Base-by-base conservation (phyloP, 345 rosid genomes). In the Lepidium aucheri region DNA sequence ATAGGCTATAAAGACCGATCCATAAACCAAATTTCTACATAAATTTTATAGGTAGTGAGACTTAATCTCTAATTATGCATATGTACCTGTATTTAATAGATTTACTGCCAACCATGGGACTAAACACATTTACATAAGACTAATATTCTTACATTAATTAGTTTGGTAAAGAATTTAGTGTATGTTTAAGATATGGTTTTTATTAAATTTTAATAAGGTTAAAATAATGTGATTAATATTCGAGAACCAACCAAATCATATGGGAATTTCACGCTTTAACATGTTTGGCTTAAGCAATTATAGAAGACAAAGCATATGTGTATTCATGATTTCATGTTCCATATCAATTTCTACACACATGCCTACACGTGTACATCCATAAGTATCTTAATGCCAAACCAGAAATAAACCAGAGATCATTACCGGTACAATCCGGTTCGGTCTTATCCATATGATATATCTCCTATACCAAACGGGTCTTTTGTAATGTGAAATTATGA, bases 281-380 rank as follows among this genome's bases (percentile, higher is more conserved):
- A 70, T 70, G 57, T 54, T 70, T 70, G 63, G 57, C 8, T 70
- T 53, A 51, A 45, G 69, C 63, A 63, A 70, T 68, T 49, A 68
- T 70, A 35, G 35, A 70, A 70, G 63, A 70, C 69, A 62, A 26
- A 16, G 35, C 69, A 26, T 36, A 55, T 63, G 58, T 46, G 36
- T 39, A 63, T 46, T 38, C 64, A 63, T 55, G 64, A 63, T 71
- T 63, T 17, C 64, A 63, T 55, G 65, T 63, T 35, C 42, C 75
- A 38, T 46, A 63, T 71, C 63, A 36, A 32, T 70, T 44, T 45
- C 51, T 14, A 53, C 43, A 44, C 58, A 63, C 64, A 71, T 71
- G 69, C 51, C 6, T 17, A 30, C 69, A 70, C 69, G 62, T 70
- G 75, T 51, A 42, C 39, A 20, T 28, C 32, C 32, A 28, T 28